These are phyloP conservation scores for Gentiana straminea DNA, from an alignment of 257 asterid genomes.

Conservation along the genomic window DNA sequence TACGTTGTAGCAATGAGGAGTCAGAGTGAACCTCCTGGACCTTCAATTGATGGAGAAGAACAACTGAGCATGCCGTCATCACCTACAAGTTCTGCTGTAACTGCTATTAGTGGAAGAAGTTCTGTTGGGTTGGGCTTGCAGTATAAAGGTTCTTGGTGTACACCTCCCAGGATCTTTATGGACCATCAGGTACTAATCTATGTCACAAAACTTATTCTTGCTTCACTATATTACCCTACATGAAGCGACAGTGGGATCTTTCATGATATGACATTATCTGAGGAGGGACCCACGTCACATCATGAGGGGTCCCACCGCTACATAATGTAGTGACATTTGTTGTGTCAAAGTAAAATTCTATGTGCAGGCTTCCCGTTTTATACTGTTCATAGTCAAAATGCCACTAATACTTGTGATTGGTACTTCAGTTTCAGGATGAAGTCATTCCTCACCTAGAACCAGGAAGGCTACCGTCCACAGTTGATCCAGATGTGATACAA, in stretches of 20 bases:
- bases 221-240: too few relatives aligned
- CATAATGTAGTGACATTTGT: too few relatives aligned
- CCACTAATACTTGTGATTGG: background rate
- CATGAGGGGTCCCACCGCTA: too few relatives aligned
- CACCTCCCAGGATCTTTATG: slow-evolving; percentile 95
- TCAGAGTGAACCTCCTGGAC: slow-evolving; percentile 89
- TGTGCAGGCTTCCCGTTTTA: too few relatives aligned
- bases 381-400: too few relatives aligned
- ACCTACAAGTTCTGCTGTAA: slow-evolving; percentile 91
- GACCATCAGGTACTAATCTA: slow-evolving; percentile 66
- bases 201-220: background rate
- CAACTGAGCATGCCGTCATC: slow-evolving; percentile 87
- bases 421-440: slow-evolving; percentile 51
- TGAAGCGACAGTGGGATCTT: too few relatives aligned
- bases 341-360: too few relatives aligned
- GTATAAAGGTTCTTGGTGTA: slow-evolving; percentile 96
- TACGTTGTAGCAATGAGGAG: slow-evolving; percentile 90
- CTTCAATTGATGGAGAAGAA: slow-evolving; percentile 76
- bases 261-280: too few relatives aligned
- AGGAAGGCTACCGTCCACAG: slow-evolving; percentile 82
- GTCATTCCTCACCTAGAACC: slow-evolving; percentile 85
- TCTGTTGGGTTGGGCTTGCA: slow-evolving; percentile 88
- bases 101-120: slow-evolving; percentile 89
- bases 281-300: too few relatives aligned
- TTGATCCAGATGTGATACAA: slow-evolving; percentile 68